Conservation (phyloP, 768 basidiomycete species). For the Suillus spraguei region DNA sequence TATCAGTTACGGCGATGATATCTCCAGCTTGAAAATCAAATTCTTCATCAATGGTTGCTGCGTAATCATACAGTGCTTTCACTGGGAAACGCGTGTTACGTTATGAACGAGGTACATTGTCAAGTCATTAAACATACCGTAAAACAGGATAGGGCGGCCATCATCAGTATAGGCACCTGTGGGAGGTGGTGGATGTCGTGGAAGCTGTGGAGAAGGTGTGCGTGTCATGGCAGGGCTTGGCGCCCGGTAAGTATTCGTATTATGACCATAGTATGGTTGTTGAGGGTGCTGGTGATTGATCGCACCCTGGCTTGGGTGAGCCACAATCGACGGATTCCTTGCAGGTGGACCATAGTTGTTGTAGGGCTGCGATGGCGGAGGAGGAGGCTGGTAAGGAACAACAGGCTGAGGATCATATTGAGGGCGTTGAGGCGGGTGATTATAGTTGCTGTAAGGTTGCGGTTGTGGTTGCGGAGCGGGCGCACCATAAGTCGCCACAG, state of each 20-base stretch:
- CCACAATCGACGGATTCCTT: slow-evolving; percentile 12
- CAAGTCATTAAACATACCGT: slow-evolving; percentile 56
- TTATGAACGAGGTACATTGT: slow-evolving; percentile 11
- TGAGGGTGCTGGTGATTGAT: slow-evolving; percentile 35
- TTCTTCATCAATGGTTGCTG: slow-evolving; percentile 85
- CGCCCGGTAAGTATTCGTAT: slow-evolving; percentile 38
- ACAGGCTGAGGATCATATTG: slow-evolving; percentile 23
- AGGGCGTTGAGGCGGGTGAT: slow-evolving; percentile 21
- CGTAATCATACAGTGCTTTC: slow-evolving; percentile 88
- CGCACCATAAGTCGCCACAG: slow-evolving; percentile 19
- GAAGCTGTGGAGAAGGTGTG: slow-evolving; percentile 54
- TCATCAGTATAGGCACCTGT: slow-evolving; percentile 82
- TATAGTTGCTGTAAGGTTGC: slow-evolving; percentile 21
- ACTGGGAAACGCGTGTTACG: slow-evolving; percentile 47
- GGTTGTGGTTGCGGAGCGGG: slow-evolving; percentile 8
- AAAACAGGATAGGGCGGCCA: slow-evolving; percentile 83
- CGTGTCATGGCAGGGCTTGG: slow-evolving; percentile 45
- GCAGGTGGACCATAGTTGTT: slow-evolving; percentile 11
- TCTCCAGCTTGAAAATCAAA: slow-evolving; percentile 96
- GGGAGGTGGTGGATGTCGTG: slow-evolving; percentile 45
- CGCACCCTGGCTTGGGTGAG: slow-evolving; percentile 18
- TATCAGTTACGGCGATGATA: slow-evolving; percentile 92
- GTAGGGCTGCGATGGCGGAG: slow-evolving; percentile 16
- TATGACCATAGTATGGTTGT: slow-evolving; percentile 24
- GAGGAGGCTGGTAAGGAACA: slow-evolving; percentile 21